These are phyloP conservation scores for Fusarium neocosmosporiellum DNA, from an alignment of 2,329 filamentous ascomycete species.

Conservation along the genomic window DNA sequence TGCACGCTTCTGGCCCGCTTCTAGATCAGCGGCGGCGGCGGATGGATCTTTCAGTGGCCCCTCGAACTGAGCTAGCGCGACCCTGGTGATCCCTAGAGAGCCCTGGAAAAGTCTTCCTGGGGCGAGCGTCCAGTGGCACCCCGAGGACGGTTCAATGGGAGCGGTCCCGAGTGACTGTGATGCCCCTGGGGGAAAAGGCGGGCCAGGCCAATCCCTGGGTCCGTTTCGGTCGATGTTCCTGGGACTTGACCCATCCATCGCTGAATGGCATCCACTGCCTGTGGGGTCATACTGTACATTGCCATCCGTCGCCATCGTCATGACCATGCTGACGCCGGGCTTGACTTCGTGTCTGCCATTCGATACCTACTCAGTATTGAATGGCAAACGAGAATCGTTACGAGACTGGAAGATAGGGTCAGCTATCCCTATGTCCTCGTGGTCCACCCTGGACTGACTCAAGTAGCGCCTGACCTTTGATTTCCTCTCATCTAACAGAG, in stretches of 20 bases:
- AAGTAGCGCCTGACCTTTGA: slow-evolving; percentile 39
- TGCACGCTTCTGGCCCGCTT: slow-evolving; percentile 46
- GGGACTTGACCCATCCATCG: slow-evolving; percentile 25
- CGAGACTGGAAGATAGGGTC: slow-evolving; percentile 16
- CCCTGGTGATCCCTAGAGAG: slow-evolving; percentile 30
- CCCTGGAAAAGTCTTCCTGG: slow-evolving; percentile 17
- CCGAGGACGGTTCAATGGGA: slow-evolving; percentile 9
- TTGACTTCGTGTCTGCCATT: slow-evolving; percentile 2
- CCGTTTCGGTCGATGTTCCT: slow-evolving; percentile 37
- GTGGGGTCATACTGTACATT: slow-evolving; percentile 16
- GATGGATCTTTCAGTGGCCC: slow-evolving; percentile 37
- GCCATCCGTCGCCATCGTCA: slow-evolving; percentile 13
- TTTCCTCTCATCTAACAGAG: slow-evolving; percentile 38
- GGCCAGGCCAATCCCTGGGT: slow-evolving; percentile 34
- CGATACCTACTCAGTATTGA: neutral
- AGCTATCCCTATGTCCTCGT: slow-evolving; percentile 19
- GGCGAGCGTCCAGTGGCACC: slow-evolving; percentile 13
- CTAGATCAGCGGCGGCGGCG: slow-evolving; percentile 45
- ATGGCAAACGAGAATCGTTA: slow-evolving; percentile 11
- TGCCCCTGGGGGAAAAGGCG: slow-evolving; percentile 29
- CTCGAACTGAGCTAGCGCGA: slow-evolving; percentile 25
- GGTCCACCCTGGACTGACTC: slow-evolving; percentile 32
- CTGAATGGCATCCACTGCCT: slow-evolving; percentile 17
- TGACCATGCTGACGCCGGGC: slow-evolving; percentile 7
- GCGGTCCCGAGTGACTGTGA: slow-evolving; percentile 27